Conservation (phyloP, 495 filamentous ascomycete species). For the Sphaerosporella brunnea region DNA sequence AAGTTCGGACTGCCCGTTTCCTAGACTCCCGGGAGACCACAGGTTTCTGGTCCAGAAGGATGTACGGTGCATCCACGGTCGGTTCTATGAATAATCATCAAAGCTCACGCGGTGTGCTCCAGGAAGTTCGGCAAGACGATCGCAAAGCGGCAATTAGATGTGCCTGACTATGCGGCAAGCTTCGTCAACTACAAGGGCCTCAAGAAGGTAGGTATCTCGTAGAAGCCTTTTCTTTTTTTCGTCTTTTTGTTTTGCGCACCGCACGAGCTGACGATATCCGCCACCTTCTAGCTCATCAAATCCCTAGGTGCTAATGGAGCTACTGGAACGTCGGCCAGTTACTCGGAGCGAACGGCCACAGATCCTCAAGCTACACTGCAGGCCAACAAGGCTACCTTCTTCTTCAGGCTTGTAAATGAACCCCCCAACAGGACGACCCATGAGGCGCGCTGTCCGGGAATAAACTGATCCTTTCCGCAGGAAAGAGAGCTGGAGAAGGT, state of each 20-base stretch:
- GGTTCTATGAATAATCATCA: too few species aligned
- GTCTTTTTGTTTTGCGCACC: too few species aligned
- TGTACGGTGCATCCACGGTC: too few species aligned
- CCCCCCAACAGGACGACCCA: too few species aligned
- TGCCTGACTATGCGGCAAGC: conserved; percentile 95
- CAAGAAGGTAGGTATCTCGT: conserved; percentile 57
- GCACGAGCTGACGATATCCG: background rate
- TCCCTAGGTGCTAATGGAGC: conserved; percentile 18
- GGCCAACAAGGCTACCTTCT: conserved; percentile 95
- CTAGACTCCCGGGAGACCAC: too few species aligned
- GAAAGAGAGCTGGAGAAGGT: conserved; percentile 97
- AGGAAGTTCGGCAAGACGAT: conserved; percentile 99
- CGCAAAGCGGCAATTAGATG: conserved; percentile 94
- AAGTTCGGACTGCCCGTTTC: too few species aligned
- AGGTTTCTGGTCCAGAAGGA: background rate
- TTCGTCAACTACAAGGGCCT: conserved; percentile 99
- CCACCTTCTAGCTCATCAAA: conserved; percentile 67
- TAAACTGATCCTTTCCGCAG: conserved; percentile 34
- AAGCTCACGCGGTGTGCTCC: conserved; percentile 2
- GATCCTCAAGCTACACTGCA: conserved; percentile 85
- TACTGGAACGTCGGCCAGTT: background rate
- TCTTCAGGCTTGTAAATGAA: conserved; percentile 72
- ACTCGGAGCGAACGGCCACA: conserved; percentile 4
- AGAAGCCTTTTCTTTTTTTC: too few species aligned
- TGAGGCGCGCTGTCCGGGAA: background rate